Conservation (phyloP, 1,139 yeast genomes). For the Blastobotrys indianensis region DNA sequence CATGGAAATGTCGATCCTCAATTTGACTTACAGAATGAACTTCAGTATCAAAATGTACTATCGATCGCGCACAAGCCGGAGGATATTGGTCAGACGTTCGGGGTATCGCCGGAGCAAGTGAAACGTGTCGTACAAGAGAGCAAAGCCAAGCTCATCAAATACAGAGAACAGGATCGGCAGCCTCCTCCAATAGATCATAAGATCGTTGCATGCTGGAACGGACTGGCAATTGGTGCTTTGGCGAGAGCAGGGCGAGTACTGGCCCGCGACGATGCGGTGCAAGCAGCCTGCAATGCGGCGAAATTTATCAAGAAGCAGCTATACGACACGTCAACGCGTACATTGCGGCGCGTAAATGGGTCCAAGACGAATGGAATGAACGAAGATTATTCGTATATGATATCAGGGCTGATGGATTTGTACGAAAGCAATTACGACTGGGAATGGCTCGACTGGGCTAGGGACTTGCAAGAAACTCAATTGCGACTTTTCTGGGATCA, state of each 20-base stretch:
- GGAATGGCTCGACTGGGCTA: slow-evolving; percentile 31
- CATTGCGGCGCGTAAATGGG: slow-evolving; percentile 21
- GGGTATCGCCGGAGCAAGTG: slow-evolving; percentile 24
- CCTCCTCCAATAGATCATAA: slow-evolving; percentile 32
- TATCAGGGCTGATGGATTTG: slow-evolving; percentile 34
- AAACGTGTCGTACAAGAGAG: slow-evolving; percentile 22
- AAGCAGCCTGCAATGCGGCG: slow-evolving; percentile 29
- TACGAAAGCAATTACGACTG: slow-evolving; percentile 32
- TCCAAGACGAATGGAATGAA: slow-evolving; percentile 28
- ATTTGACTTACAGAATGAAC: slow-evolving; percentile 31
- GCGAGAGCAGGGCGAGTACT: slow-evolving; percentile 30
- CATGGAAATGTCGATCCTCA: slow-evolving; percentile 35
- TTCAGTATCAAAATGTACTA: slow-evolving; percentile 32
- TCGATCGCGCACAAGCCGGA: slow-evolving; percentile 18
- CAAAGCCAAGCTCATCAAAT: slow-evolving; percentile 22
- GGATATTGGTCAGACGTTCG: slow-evolving; percentile 34
- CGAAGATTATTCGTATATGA: slow-evolving; percentile 36
- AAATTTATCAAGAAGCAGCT: slow-evolving; percentile 22
- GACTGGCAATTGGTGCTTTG: slow-evolving; percentile 34
- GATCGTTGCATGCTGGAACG: slow-evolving; percentile 36
- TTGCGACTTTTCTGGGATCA: slow-evolving; percentile 32
- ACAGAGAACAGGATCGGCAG: slow-evolving; percentile 27
- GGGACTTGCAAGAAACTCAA: slow-evolving; percentile 32
- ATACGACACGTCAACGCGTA: slow-evolving; percentile 21
- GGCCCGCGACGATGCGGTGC: slow-evolving; percentile 21